phyloP scores from a whole-genome alignment of 345 rosid genomes.

The Citrus sp. region DNA sequence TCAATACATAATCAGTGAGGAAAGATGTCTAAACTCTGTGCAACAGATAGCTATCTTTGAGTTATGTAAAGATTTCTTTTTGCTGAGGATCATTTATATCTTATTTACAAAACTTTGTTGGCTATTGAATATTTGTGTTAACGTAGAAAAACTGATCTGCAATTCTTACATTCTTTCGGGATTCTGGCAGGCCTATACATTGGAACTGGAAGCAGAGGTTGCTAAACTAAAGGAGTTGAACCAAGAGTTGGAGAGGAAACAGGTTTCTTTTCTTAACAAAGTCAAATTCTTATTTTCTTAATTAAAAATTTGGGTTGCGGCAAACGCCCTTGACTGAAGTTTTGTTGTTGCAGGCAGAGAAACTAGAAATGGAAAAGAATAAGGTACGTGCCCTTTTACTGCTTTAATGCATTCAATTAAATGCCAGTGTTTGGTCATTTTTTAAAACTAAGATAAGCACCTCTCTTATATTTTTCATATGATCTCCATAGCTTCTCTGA shows the following conservation, averaged over 20 bases:
- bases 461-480: not conserved
- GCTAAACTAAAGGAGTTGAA: conserved; percentile 78
- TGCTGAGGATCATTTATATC: not conserved
- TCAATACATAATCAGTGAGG: not conserved
- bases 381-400: conserved; percentile 40
- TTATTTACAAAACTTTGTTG: not conserved
- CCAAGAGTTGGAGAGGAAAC: conserved; percentile 68
- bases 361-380: conserved; percentile 49
- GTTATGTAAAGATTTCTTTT: not conserved
- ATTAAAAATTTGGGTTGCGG: not conserved
- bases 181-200: conserved; percentile 73
- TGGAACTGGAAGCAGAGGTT: conserved; percentile 92
- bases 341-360: conserved; percentile 53
- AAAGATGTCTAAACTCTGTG: not conserved
- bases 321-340: conserved; percentile 7
- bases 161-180: not conserved
- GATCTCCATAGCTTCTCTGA: not conserved
- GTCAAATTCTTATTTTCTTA: conserved; percentile 4
- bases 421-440: not conserved
- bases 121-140: not conserved
- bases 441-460: not conserved
- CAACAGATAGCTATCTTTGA: not conserved
- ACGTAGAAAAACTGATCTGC: not conserved
- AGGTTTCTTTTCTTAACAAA: conserved; percentile 44
- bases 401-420: not conserved